A percentile compares a stretch with the other conserved stretches of the same genome.
phyloP scores from a whole-genome alignment of 345 rosid genomes.

The Leavenworthia alabamica region DNA sequence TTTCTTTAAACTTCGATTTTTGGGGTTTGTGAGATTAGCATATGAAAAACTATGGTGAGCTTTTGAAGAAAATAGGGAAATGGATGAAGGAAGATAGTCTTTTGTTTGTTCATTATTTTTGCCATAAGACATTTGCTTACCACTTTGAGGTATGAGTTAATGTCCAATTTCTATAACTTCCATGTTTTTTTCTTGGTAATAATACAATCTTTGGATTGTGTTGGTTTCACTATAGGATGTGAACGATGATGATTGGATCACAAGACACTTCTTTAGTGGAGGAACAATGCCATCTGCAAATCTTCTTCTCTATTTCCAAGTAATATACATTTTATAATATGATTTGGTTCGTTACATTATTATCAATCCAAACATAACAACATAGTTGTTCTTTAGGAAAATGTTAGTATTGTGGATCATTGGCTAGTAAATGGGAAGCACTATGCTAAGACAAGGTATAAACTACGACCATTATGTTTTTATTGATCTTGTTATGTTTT shows the following conservation, averaged over 20 bases:
- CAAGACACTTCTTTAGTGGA: conserved; percentile 77
- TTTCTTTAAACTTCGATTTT: background rate
- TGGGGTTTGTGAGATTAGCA: conserved; percentile 44
- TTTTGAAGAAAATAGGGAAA: conserved; percentile 61
- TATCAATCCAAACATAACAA: background rate
- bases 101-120: conserved; percentile 78
- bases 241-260: conserved; percentile 90
- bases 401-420: conserved; percentile 60
- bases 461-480: too few species aligned
- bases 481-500: background rate
- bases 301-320: conserved; percentile 89
- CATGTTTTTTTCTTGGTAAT: background rate
- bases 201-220: too few species aligned
- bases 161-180: too few species aligned
- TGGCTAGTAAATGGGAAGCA: conserved; percentile 87
- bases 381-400: conserved; percentile 42
- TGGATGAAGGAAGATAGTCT: conserved; percentile 84
- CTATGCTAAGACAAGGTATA: conserved; percentile 71
- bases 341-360: background rate
- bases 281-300: conserved; percentile 89
- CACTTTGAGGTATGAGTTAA: conserved; percentile 75
- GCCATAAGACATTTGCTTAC: conserved; percentile 79
- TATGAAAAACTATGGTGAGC: conserved; percentile 75
- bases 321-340: conserved; percentile 13
- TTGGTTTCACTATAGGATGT: conserved; percentile 40